These are phyloP conservation scores for Cryomyces minteri DNA, from an alignment of 495 filamentous ascomycete species.

Conservation along the genomic window DNA sequence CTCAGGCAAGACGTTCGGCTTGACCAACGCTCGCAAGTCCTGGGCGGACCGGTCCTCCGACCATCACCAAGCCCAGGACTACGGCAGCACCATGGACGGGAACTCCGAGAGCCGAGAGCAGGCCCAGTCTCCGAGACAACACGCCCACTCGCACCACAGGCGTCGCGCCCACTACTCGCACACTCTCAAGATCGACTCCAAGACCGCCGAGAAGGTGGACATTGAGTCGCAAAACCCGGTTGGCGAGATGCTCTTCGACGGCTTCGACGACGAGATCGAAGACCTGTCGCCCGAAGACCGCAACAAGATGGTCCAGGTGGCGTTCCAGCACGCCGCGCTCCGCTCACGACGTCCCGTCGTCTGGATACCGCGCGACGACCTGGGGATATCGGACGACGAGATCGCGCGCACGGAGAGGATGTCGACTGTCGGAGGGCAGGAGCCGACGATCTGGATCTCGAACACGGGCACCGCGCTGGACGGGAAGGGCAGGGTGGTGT, in stretches of 20 bases:
- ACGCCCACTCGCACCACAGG: constrained; percentile 5
- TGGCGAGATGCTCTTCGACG: constrained; percentile 67
- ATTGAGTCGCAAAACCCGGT: constrained; percentile 51
- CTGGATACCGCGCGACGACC: constrained; percentile 86
- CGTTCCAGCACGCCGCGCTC: constrained; percentile 81
- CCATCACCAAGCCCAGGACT: neutral
- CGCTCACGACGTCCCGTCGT: constrained; percentile 72
- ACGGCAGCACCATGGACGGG: neutral
- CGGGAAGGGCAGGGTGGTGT: constrained; percentile 68
- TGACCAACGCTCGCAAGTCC: neutral
- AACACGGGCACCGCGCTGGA: constrained; percentile 83
- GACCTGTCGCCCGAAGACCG: constrained; percentile 85
- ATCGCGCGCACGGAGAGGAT: constrained; percentile 48
- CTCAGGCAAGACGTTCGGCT: neutral
- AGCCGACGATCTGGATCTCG: constrained; percentile 56
- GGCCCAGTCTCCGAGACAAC: constrained; percentile 14
- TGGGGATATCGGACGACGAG: constrained; percentile 87
- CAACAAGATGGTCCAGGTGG: constrained; percentile 67
- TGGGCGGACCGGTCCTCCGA: constrained; percentile 19
- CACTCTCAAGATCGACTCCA: neutral
- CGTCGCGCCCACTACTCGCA: neutral
- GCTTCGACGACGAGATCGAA: constrained; percentile 80
- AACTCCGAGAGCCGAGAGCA: constrained; percentile 20
- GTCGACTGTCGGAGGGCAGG: constrained; percentile 29
- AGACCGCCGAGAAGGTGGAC: constrained; percentile 15